phyloP scores from a whole-genome alignment of 108 stramenopile species.

The Nitzschia putrida region DNA sequence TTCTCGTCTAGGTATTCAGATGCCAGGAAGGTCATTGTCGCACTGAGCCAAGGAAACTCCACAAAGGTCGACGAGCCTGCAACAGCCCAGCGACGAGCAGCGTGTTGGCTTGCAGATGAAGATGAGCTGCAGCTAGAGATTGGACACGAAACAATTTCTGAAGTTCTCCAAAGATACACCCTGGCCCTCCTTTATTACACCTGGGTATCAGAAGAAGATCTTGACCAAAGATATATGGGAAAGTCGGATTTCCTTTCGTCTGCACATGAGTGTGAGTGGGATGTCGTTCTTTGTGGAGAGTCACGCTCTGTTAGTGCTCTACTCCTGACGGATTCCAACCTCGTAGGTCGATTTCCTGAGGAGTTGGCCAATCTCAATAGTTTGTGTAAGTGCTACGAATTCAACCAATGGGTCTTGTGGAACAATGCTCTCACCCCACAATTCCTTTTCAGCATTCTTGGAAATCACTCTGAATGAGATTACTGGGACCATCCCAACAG shows the following conservation, averaged over 20 bases:
- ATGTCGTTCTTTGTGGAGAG: constrained; percentile 13
- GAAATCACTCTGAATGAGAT: constrained; percentile 37
- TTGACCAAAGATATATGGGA: constrained; percentile 3
- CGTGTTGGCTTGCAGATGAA: constrained; percentile 28
- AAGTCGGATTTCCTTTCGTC: constrained; percentile 25
- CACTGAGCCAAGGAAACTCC: background rate
- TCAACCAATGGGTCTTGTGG: background rate
- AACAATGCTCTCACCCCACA: background rate
- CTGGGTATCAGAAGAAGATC: background rate
- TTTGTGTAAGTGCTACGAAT: constrained; percentile 21
- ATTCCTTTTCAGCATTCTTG: constrained; percentile 14
- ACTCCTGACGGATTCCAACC: constrained; percentile 17
- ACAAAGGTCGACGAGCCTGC: constrained; percentile 12
- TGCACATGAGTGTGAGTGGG: constrained; percentile 31
- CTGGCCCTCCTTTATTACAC: constrained; percentile 34
- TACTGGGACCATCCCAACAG: constrained; percentile 48
- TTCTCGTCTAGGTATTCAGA: constrained; percentile 5
- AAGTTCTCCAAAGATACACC: constrained; percentile 24
- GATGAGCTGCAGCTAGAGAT: constrained; percentile 13
- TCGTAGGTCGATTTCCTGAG: constrained; percentile 26
- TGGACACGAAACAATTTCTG: constrained; percentile 1
- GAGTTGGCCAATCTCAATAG: constrained; percentile 37
- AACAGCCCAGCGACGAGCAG: constrained; percentile 25
- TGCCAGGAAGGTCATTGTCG: constrained; percentile 1
- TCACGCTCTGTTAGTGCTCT: constrained; percentile 7